phyloP scores from a whole-genome alignment of 169 alveolate genomes.

The Eimeria zaria region DNA sequence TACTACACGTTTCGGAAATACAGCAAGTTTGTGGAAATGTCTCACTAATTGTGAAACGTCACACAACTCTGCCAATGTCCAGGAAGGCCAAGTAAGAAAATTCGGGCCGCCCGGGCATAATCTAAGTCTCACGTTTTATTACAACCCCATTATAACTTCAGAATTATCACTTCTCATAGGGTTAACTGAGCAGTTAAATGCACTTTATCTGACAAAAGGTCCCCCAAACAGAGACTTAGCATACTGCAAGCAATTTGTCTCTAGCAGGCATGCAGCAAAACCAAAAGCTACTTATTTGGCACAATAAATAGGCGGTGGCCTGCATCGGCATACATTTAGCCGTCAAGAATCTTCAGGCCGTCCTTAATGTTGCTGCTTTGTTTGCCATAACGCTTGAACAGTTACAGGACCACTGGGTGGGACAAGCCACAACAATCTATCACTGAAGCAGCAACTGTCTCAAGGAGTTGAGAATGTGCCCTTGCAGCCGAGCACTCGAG shows the following conservation, averaged over 20 bases:
- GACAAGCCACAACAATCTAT: not conserved
- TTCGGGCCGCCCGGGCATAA: too few relatives aligned
- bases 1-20: not conserved
- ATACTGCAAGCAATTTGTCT: not conserved
- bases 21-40: not conserved
- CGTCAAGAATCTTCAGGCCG: not conserved
- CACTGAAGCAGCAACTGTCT: constrained; percentile 66
- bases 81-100: not conserved
- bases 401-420: not conserved
- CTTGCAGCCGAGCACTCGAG: constrained; percentile 49
- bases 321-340: not conserved
- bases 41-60: not conserved
- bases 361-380: not conserved
- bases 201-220: not conserved
- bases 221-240: not conserved
- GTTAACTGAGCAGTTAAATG: not conserved
- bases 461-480: constrained; percentile 43
- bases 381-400: not conserved
- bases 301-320: not conserved
- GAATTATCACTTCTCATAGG: not conserved
- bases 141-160: not conserved
- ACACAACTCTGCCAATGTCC: not conserved
- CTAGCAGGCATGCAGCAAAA: not conserved
- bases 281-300: too few relatives aligned
- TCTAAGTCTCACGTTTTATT: not conserved